These are phyloP conservation scores for Xylariaceae sp. DNA, from an alignment of 2,329 filamentous ascomycete genomes.

Conservation along the genomic window DNA sequence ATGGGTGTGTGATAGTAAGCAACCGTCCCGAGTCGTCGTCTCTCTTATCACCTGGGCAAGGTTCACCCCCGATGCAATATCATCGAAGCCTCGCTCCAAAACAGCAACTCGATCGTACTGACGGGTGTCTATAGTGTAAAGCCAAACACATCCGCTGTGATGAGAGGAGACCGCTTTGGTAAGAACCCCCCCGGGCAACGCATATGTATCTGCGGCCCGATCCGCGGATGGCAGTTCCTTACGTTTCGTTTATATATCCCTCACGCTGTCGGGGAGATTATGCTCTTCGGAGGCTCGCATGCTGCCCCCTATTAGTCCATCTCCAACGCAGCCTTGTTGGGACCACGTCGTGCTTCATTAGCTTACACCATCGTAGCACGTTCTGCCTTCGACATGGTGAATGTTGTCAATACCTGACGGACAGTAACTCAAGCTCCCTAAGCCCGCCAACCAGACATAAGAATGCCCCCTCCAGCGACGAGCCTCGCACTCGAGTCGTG, in stretches of 20 bases:
- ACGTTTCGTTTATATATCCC: slow-evolving; percentile 12
- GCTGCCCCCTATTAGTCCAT: background rate
- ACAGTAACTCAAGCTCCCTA: slow-evolving; percentile 23
- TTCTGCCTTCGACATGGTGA: slow-evolving; percentile 42
- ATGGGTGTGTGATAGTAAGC: slow-evolving; percentile 28
- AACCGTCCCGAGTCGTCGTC: background rate
- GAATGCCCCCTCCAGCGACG: slow-evolving; percentile 21
- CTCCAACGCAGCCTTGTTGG: background rate
- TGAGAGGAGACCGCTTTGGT: slow-evolving; percentile 43
- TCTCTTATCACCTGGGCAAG: background rate
- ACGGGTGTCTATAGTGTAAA: slow-evolving; percentile 29
- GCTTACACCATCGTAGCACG: slow-evolving; percentile 32
- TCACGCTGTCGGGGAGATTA: background rate
- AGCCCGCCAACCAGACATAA: slow-evolving; percentile 18
- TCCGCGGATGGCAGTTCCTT: background rate
- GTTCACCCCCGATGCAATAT: background rate
- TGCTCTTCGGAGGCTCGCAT: background rate
- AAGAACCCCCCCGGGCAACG: slow-evolving; percentile 25
- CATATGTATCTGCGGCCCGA: background rate
- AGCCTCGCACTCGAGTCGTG: slow-evolving; percentile 21
- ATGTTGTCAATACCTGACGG: slow-evolving; percentile 36
- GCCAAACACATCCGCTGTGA: slow-evolving; percentile 43
- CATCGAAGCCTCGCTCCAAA: background rate
- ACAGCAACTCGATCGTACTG: slow-evolving; percentile 6
- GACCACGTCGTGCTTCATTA: background rate